phyloP scores from a whole-genome alignment of 225 moss, liverwort and hornwort genomes.

The Physcomitrium patens region DNA sequence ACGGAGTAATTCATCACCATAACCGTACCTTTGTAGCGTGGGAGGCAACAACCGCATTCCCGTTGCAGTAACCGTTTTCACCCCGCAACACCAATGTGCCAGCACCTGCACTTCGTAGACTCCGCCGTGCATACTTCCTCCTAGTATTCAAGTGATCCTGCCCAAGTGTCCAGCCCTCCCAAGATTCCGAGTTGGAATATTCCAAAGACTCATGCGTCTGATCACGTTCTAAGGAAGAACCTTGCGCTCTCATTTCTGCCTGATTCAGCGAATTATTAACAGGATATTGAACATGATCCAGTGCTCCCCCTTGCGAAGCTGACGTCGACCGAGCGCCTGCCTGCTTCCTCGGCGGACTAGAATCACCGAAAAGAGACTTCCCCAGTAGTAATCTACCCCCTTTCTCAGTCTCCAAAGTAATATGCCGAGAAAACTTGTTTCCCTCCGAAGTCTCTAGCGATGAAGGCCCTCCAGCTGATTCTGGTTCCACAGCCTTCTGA shows the following conservation, averaged over 20 bases:
- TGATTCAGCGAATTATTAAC: neutral
- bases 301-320: neutral
- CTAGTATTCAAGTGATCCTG: conserved; percentile 23
- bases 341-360: neutral
- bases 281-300: neutral
- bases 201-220: conserved; percentile 21
- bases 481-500: conserved; percentile 21
- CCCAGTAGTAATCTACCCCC: conserved; percentile 5
- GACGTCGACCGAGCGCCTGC: neutral
- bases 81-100: conserved; percentile 14
- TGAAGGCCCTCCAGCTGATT: conserved; percentile 6
- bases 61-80: conserved; percentile 14
- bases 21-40: conserved; percentile 26
- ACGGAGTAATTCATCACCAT: conserved; percentile 15
- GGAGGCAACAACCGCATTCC: conserved; percentile 4
- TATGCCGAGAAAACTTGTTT: neutral
- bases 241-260: neutral
- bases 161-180: conserved; percentile 26
- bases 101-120: conserved; percentile 25
- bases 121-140: conserved; percentile 37
- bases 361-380: neutral
- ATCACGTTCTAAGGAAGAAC: neutral
- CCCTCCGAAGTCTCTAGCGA: neutral
- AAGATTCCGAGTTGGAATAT: conserved; percentile 23
- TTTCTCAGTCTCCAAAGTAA: conserved; percentile 9